Evolutionary conservation across 805 yeast genomes (phyloP).

Genomic region (Martiniozyma abietophila): DNA sequence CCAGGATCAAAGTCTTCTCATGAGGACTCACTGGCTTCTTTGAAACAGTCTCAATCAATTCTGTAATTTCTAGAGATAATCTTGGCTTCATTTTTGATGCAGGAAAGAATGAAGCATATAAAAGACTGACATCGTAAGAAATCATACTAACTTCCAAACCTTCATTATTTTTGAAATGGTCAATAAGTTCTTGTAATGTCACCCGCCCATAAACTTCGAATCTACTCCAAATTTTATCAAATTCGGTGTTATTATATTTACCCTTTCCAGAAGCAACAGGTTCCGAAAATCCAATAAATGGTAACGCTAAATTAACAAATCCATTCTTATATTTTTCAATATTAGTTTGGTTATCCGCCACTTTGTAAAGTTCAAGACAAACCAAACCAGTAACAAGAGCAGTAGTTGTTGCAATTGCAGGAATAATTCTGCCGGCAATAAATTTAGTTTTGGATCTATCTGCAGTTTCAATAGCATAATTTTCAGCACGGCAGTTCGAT

Average conservation of each 20-base stretch:
- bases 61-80: constrained; percentile 53
- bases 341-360: constrained; percentile 62
- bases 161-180: constrained; percentile 66
- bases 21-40: constrained; percentile 72
- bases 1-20: constrained; percentile 72
- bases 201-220: constrained; percentile 73
- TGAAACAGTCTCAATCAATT: constrained; percentile 74
- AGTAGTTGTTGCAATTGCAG: constrained; percentile 99
- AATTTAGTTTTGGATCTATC: constrained; percentile 88
- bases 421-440: constrained; percentile 96
- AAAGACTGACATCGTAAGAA: constrained; percentile 79
- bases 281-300: constrained; percentile 95
- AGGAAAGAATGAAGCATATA: constrained; percentile 80
- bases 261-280: constrained; percentile 83
- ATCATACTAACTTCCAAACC: constrained; percentile 87
- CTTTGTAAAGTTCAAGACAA: constrained; percentile 85
- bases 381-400: constrained; percentile 94
- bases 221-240: constrained; percentile 93
- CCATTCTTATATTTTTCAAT: constrained; percentile 90
- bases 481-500: constrained; percentile 90
- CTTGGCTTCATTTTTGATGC: constrained; percentile 86
- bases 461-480: constrained; percentile 81
- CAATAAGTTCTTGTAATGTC: constrained; percentile 29
- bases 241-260: constrained; percentile 65
- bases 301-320: constrained; percentile 82